Evolutionary conservation across 805 yeast genomes (phyloP).

Genomic region (Starmerella geochares): DNA sequence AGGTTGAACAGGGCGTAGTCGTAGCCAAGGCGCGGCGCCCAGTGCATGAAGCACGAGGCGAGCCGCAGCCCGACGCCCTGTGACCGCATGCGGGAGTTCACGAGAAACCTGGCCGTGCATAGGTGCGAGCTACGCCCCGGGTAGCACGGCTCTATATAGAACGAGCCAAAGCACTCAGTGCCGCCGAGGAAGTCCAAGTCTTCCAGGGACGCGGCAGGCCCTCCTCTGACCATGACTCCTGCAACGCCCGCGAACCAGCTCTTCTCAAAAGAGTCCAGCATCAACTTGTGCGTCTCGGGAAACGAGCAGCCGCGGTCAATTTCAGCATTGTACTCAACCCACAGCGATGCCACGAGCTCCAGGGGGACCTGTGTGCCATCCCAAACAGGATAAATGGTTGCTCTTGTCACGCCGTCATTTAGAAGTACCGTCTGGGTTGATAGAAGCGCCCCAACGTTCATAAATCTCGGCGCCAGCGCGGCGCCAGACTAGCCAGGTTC

Average conservation of each 20-base stretch:
- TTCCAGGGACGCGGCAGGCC: slow-evolving; percentile 24
- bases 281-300: slow-evolving; percentile 73
- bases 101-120: slow-evolving; percentile 81
- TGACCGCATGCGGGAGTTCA: slow-evolving; percentile 85
- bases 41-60: slow-evolving; percentile 71
- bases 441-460: slow-evolving; percentile 10
- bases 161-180: slow-evolving; percentile 81
- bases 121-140: slow-evolving; percentile 91
- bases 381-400: slow-evolving; percentile 81
- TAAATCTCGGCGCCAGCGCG: background rate
- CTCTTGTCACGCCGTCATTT: slow-evolving; percentile 83
- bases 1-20: slow-evolving; percentile 74
- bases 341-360: slow-evolving; percentile 65
- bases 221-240: slow-evolving; percentile 34
- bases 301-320: slow-evolving; percentile 78
- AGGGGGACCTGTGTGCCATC: slow-evolving; percentile 60
- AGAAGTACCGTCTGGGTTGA: slow-evolving; percentile 53
- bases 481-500: background rate
- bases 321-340: slow-evolving; percentile 91
- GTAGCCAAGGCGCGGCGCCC: slow-evolving; percentile 87
- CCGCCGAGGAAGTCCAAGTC: slow-evolving; percentile 62
- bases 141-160: slow-evolving; percentile 73
- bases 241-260: slow-evolving; percentile 85
- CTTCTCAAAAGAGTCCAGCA: slow-evolving; percentile 63
- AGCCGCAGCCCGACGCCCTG: slow-evolving; percentile 83